Evolutionary conservation across 2,329 filamentous ascomycete genomes (phyloP), one percentile per base, ranked within the genome.

Genomic region (Colletotrichum graminicola): DNA sequence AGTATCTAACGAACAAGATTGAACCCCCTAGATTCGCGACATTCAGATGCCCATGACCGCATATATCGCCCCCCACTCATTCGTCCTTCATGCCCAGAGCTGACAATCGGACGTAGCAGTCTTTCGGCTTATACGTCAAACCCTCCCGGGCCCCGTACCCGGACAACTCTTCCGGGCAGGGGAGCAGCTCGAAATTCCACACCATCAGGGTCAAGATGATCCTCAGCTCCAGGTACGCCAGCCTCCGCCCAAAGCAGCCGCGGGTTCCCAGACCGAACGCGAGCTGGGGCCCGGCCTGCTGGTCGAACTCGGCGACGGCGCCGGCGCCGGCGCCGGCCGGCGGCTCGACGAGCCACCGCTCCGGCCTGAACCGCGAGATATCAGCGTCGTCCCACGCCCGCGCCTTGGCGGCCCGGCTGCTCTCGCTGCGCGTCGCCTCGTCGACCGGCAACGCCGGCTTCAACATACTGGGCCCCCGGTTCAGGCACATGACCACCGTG

Each of bases 171-270:
- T 63, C 32, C 6, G 66, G 78, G 77, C 23, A 80, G 76, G 49
- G 78, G n/a, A 73, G 51, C 62, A 81, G 64, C 67, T 80, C 76
- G 73, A 84, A 83, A 57, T 79, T 77, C 82, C 82, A 84, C 14
- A 81, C 74, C 47, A 83, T 73, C 63, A 83, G 68, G 29, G 78
- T 79, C 45, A 81, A 75, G 55, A 80, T 71, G n/a, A 81, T 78
- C 43, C 77, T 75, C 72, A 84, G 43, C 72, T 82, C 76, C 47
- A 82, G 51, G 43, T 81, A 77, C 1, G 80, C 82, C 70, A 84
- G 70, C 73, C 75, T 78, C 65, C 77, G 78, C 0, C 83, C 82
- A 59, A 79, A 84, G 64, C 83, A 84, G 1, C 79, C 79, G 2
- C 83, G 74, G 3, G 78, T 76, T 0, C 83, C 83, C 7, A 77